Evolutionary conservation across 78 protist genomes (phyloP), one percentile per base, ranked within the genome.

Genomic region (Polysphondylium violaceum): DNA sequence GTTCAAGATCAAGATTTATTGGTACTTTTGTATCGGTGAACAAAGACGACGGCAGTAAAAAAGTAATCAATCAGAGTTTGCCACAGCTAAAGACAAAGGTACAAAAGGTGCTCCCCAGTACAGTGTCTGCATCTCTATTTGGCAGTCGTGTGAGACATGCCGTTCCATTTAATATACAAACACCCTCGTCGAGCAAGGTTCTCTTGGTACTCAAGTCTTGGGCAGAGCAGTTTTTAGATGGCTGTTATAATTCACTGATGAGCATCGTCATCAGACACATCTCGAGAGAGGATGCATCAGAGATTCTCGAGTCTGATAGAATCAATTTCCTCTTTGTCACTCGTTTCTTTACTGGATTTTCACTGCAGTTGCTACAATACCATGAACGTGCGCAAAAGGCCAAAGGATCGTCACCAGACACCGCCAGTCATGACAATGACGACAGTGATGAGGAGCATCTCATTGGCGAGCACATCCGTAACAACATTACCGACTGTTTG

Each of bases 171-270:
- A 23, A 27, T 29, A 25, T 27, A 40, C 19, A 44, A 47, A 21
- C 55, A 5, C 14, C 76, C 12, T 69, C 76, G 16, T 69, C 76
- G 12, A 12, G 12, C 3, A 5, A 43, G 7, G 76, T 69, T 43
- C 40, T 33, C 36, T 16, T 12, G 1, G 29, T 81, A 1, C 53
- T 81, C 5, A 47, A 56, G 60, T 19, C n/a, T 25, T 81, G 89
- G 89, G 53, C 79, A 1, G 65, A 47, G 11, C 74, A 81, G n/a
- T 81, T 81, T 40, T 60, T 81, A 35, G 89, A 81, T 68, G 89
- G 77, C 25, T 81, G 78, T 56, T 81, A 81, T 21, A 68, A 81
- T 33, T 36, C 59, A 0, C 40, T 81, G 59, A 81, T 81, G 89
- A 60, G 43, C 21, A 68, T 59, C 8, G 71, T 81, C 0, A 55